Conservation (phyloP, 192 early-diverging fungal species). For the Geosiphon pyriformis region DNA sequence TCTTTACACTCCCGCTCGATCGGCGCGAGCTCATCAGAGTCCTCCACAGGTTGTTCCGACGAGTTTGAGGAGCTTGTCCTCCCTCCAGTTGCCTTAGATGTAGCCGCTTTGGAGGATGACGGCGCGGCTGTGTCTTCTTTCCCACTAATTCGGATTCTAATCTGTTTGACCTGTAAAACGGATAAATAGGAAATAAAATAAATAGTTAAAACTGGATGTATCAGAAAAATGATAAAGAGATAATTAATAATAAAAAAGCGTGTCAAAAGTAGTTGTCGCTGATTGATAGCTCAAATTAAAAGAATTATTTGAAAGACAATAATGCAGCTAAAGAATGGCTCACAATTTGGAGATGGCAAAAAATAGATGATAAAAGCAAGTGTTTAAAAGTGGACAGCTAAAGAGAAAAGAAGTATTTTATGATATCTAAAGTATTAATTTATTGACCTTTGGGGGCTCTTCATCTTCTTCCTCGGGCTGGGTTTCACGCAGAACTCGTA, state of each 20-base stretch:
- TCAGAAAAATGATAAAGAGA: neutral
- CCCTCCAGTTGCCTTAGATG: no score
- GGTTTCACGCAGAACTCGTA: slow-evolving; percentile 75
- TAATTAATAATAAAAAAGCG: no score
- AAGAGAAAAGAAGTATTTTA: slow-evolving; percentile 16
- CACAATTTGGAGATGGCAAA: neutral
- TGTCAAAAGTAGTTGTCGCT: no score
- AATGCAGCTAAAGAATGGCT: no score
- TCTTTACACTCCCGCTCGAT: slow-evolving; percentile 60
- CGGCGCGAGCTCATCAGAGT: neutral
- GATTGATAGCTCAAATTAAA: no score
- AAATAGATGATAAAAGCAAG: slow-evolving; percentile 3
- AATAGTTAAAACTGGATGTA: slow-evolving; percentile 8
- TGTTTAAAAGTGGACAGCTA: neutral
- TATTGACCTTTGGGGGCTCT: slow-evolving; percentile 22
- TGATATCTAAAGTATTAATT: slow-evolving; percentile 17
- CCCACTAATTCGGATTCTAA: neutral
- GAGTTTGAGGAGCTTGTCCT: neutral
- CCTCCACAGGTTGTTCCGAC: neutral
- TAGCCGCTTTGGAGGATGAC: neutral
- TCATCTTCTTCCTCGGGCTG: slow-evolving; percentile 37
- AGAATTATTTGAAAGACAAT: no score
- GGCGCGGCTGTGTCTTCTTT: neutral
- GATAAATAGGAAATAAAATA: slow-evolving; percentile 10
- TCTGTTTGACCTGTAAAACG: neutral